Base-by-base conservation (phyloP, 2,329 filamentous ascomycete species). In the Cordyceps cicadae region DNA sequence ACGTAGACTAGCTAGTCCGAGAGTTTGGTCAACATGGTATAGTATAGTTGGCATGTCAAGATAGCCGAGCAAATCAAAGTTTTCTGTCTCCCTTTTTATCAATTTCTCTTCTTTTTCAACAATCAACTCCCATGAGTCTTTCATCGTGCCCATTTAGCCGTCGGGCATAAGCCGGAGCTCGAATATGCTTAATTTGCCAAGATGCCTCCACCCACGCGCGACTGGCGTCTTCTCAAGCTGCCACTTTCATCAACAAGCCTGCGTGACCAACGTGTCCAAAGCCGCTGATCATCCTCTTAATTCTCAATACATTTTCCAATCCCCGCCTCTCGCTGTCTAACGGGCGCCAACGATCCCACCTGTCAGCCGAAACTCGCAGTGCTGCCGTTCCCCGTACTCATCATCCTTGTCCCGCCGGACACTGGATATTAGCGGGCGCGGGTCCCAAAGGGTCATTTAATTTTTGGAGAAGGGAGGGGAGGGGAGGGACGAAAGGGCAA, bases 321-420 rank as follows among this genome's bases (percentile, higher is more conserved):
- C 37, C 48, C 24, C 37, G 29, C 5, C 29, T 2, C 34, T 29
- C 37, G 12, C 34, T 24, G 7, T 59, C 55, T 48, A 34, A 52
- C n/a, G n/a, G 29, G 37, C n/a, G 32, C 24, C 17, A 17, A 34
- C 34, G 9, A 14, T 32, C 32, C 15, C 7, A 12, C 9, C 34
- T 8, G 21, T 8, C 34, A 29, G 4, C 51, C 26, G 34, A 37
- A 21, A n/a, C 26, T 41, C 24, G 37, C 8, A n/a, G 43, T n/a
- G 12, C 29, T n/a, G 12, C 29, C 49, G 49, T 53, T 53, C 57
- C 57, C 57, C 57, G 50, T 49, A 59, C 39, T 59, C 57, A 15
- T 49, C 49, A 53, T 59, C 57, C n/a, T 34, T 24, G 39, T 37
- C 54, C 34, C 32, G 8, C 54, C 54, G 54, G 52, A 56, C 43